Evolutionary conservation across 257 asterid genomes (phyloP).

Genomic region (Scutellaria galericulata): DNA sequence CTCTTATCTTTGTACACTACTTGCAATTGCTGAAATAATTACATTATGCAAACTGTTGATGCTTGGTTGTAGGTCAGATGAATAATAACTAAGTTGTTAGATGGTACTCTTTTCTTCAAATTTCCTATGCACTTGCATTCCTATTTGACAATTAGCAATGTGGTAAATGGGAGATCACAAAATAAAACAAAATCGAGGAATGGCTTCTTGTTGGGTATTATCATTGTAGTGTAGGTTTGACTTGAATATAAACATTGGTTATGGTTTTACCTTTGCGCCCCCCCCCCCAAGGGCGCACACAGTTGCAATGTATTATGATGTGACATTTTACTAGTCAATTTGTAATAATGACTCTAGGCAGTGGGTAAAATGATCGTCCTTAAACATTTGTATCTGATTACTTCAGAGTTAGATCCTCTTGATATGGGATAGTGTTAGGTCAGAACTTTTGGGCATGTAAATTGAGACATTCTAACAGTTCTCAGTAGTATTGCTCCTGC

Average conservation of each 20-base stretch:
- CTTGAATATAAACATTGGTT: background rate
- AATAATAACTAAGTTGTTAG: background rate
- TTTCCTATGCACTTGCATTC: background rate
- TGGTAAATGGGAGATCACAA: slow-evolving; percentile 20
- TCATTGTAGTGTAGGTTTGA: background rate
- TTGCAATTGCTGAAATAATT: slow-evolving; percentile 23
- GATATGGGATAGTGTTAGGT: background rate
- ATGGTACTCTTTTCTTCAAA: slow-evolving; percentile 15
- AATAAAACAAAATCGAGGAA: background rate
- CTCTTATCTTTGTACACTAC: slow-evolving; percentile 1
- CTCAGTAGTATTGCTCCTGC: background rate
- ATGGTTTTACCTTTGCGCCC: background rate
- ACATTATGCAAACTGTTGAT: slow-evolving; percentile 7
- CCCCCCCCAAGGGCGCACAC: background rate
- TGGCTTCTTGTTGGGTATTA: background rate
- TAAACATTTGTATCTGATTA: slow-evolving; percentile 16
- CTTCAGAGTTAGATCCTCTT: slow-evolving; percentile 21
- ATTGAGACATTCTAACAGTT: background rate
- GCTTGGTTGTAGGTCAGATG: slow-evolving; percentile 13
- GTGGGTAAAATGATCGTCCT: background rate
- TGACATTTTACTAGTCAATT: background rate
- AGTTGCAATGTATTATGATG: too few species aligned
- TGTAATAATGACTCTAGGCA: too few species aligned
- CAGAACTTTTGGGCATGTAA: background rate
- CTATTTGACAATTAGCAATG: background rate